Evolutionary conservation across 768 basidiomycete genomes (phyloP).

Genomic region (Mrakia blollopis): DNA sequence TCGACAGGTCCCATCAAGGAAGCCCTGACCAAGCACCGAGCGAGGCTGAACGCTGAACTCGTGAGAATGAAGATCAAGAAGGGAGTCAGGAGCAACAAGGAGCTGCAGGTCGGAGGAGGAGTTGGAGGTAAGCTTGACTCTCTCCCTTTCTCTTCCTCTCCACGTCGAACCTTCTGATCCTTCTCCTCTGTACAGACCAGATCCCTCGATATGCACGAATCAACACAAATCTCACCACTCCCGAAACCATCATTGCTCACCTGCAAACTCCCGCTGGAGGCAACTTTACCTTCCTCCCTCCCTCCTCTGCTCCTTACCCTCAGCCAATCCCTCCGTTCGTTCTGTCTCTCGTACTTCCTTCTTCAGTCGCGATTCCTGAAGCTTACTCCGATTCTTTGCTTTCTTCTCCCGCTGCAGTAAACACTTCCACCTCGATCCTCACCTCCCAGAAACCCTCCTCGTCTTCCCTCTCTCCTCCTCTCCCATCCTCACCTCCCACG

Average conservation of each 20-base stretch:
- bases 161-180: not conserved
- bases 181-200: conserved; percentile 17
- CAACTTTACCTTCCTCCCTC: conserved; percentile 26
- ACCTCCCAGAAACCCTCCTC: conserved; percentile 70
- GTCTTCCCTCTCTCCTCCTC: conserved; percentile 60
- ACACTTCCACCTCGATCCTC: conserved; percentile 66
- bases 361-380: conserved; percentile 16
- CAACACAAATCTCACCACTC: conserved; percentile 40
- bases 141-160: not conserved
- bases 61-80: conserved; percentile 48
- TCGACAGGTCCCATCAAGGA: conserved; percentile 86
- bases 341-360: conserved; percentile 10
- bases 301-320: conserved; percentile 13
- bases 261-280: conserved; percentile 28
- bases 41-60: conserved; percentile 78
- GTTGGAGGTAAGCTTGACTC: conserved; percentile 36
- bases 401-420: conserved; percentile 45
- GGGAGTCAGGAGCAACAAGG: conserved; percentile 40
- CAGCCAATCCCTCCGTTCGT: conserved; percentile 19
- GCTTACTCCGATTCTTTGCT: conserved; percentile 34
- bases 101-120: conserved; percentile 39
- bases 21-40: conserved; percentile 80
- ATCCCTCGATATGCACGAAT: conserved; percentile 43
- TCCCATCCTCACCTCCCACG: conserved; percentile 63
- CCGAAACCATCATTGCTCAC: conserved; percentile 21